phyloP scores from a whole-genome alignment of 1,284 basidiomycete species.

The Thecaphora thlaspeos region DNA sequence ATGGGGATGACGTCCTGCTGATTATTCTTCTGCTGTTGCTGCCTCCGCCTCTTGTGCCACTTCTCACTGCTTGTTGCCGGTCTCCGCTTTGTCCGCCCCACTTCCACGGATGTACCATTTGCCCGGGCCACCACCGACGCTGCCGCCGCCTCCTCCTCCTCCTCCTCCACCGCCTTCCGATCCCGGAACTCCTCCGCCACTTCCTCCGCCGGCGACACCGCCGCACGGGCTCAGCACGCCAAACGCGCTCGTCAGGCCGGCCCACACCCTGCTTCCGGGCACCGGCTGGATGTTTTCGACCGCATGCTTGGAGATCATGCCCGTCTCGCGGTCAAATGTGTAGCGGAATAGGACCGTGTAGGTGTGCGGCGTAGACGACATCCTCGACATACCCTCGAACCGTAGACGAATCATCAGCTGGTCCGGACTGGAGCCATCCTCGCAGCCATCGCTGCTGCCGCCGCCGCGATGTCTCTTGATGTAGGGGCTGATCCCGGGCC shows the following conservation, averaged over 20 bases:
- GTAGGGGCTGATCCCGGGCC: conserved; percentile 28
- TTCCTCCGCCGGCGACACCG: conserved; percentile 9
- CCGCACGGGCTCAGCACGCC: conserved; percentile 20
- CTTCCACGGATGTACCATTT: conserved; percentile 7
- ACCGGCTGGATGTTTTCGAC: conserved; percentile 55
- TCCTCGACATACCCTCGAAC: conserved; percentile 43
- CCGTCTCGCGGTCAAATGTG: conserved; percentile 45
- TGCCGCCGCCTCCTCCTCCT: not conserved
- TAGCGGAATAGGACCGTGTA: conserved; percentile 54
- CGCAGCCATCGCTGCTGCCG: too few relatives aligned
- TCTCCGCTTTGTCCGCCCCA: too few relatives aligned
- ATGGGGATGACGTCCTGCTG: too few relatives aligned
- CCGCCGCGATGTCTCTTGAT: conserved; percentile 8
- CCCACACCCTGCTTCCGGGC: conserved; percentile 45
- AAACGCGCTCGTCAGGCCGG: conserved; percentile 23
- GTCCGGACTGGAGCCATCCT: conserved; percentile 18
- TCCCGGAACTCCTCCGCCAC: not conserved
- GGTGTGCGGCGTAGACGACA: conserved; percentile 39
- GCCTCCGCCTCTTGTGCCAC: too few relatives aligned
- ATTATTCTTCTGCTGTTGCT: too few relatives aligned
- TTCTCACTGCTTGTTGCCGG: too few relatives aligned
- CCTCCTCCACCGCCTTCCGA: not conserved
- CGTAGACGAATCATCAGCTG: conserved; percentile 40
- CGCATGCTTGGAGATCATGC: conserved; percentile 42
- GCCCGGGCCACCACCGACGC: not conserved